phyloP scores from a whole-genome alignment of 148 eudicot genomes.

The Rhododendron mucronatum region DNA sequence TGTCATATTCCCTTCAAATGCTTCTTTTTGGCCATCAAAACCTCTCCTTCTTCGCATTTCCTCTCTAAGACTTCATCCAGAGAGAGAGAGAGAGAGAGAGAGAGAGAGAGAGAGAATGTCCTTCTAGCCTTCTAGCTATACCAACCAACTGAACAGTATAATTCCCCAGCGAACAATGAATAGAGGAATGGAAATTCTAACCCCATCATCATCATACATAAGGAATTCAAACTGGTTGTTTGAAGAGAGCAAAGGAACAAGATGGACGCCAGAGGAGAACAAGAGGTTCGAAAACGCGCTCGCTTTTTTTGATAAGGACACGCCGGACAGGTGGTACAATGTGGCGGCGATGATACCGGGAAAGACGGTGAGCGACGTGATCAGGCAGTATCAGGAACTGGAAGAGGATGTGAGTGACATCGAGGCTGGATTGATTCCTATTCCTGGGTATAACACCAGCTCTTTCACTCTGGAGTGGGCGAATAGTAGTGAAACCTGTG shows the following conservation, averaged over 20 bases:
- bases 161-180: conserved; percentile 18
- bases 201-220: conserved; percentile 21
- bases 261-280: conserved; percentile 51
- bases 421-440: conserved; percentile 43
- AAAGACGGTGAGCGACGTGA: conserved; percentile 44
- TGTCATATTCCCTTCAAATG: conserved; percentile 23
- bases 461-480: conserved; percentile 48
- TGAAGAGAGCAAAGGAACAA: conserved; percentile 29
- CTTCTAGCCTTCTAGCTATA: neutral
- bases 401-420: conserved; percentile 52
- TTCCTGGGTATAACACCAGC: conserved; percentile 35
- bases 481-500: conserved; percentile 12
- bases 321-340: conserved; percentile 52
- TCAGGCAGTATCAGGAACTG: conserved; percentile 43
- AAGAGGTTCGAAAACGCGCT: conserved; percentile 48
- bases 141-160: neutral
- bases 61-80: neutral
- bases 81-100: neutral
- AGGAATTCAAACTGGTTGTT: conserved; percentile 34
- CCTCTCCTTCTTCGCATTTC: conserved; percentile 14
- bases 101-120: neutral
- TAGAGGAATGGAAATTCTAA: conserved; percentile 18
- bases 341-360: conserved; percentile 53
- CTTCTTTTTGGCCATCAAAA: conserved; percentile 17
- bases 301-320: conserved; percentile 45